These are phyloP conservation scores for Penicillium brasilianum DNA, from an alignment of 2,329 filamentous ascomycete species.

Conservation along the genomic window DNA sequence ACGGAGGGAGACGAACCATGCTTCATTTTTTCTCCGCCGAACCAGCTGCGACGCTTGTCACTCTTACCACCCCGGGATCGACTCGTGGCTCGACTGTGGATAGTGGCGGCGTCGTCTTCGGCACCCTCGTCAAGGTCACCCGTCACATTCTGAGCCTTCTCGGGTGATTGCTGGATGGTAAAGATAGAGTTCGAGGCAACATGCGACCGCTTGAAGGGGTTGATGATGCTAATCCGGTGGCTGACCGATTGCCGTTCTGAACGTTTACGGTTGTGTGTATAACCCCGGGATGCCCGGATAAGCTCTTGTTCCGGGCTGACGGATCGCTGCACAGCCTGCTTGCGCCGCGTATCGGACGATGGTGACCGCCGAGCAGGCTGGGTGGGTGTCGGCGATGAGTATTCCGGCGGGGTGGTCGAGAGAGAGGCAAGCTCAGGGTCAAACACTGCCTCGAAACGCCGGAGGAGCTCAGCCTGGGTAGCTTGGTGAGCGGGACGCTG, in stretches of 20 bases:
- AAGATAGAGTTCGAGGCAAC: conserved; percentile 42
- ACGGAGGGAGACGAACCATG: conserved; percentile 41
- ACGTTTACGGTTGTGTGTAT: conserved; percentile 38
- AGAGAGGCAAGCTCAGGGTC: conserved; percentile 70
- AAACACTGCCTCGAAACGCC: conserved; percentile 51
- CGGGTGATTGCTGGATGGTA: conserved; percentile 38
- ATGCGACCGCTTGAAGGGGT: conserved; percentile 50
- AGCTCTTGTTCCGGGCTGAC: conserved; percentile 45
- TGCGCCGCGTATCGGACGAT: conserved; percentile 34
- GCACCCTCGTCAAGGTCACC: conserved; percentile 30
- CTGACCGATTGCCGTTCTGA: conserved; percentile 46
- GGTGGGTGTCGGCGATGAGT: conserved; percentile 42
- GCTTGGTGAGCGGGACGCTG: conserved; percentile 62
- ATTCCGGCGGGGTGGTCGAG: conserved; percentile 47
- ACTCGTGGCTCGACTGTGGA: conserved; percentile 45
- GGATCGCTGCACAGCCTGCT: conserved; percentile 33
- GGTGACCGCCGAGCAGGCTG: conserved; percentile 49
- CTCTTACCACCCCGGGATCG: conserved; percentile 41
- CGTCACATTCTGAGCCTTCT: conserved; percentile 30
- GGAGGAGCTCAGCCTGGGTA: conserved; percentile 45
- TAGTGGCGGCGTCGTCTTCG: conserved; percentile 44
- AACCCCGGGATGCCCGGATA: conserved; percentile 39
- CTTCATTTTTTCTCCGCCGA: conserved; percentile 43
- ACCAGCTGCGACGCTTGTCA: conserved; percentile 49
- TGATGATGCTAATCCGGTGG: conserved; percentile 50